A percentile compares a stretch with the other conserved stretches of the same genome.
These are phyloP conservation scores for Tanacetum coccineum DNA, from an alignment of 129 eudicot genomes.

Conservation along the genomic window DNA sequence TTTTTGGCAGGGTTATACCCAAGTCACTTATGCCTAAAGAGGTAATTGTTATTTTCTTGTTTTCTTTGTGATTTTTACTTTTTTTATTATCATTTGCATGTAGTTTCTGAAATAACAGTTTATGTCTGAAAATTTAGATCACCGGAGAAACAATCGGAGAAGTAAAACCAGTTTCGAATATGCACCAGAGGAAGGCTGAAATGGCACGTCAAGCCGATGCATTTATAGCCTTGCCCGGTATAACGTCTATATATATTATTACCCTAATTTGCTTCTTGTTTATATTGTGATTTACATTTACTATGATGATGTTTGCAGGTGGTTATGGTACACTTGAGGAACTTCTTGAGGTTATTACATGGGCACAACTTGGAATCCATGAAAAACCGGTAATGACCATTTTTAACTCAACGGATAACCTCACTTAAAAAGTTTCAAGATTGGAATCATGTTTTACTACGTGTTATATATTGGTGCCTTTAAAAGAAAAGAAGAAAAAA, in stretches of 20 bases:
- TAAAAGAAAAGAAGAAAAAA: no score
- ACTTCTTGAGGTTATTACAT: conserved; percentile 76
- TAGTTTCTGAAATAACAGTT: no score
- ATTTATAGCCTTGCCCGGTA: background rate
- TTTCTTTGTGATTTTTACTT: no score
- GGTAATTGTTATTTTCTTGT: conserved; percentile 27
- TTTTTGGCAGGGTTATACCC: conserved; percentile 65
- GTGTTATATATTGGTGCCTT: no score
- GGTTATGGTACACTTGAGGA: conserved; percentile 83
- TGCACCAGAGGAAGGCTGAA: conserved; percentile 48
- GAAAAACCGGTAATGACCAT: conserved; percentile 52
- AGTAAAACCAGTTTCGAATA: conserved; percentile 64
- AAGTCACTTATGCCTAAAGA: conserved; percentile 72
- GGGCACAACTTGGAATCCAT: conserved; percentile 89
- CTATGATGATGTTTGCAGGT: no score
- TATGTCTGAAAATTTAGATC: conserved; percentile 32
- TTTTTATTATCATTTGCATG: no score
- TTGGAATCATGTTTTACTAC: no score
- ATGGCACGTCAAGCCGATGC: background rate
- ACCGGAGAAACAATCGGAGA: conserved; percentile 75
- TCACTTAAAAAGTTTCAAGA: no score
- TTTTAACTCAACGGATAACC: background rate
- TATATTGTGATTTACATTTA: no score
- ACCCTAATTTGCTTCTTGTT: no score
- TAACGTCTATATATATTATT: no score